These are phyloP conservation scores for Pseudonectria buxi DNA, from an alignment of 2,329 filamentous ascomycete species.

Conservation along the genomic window DNA sequence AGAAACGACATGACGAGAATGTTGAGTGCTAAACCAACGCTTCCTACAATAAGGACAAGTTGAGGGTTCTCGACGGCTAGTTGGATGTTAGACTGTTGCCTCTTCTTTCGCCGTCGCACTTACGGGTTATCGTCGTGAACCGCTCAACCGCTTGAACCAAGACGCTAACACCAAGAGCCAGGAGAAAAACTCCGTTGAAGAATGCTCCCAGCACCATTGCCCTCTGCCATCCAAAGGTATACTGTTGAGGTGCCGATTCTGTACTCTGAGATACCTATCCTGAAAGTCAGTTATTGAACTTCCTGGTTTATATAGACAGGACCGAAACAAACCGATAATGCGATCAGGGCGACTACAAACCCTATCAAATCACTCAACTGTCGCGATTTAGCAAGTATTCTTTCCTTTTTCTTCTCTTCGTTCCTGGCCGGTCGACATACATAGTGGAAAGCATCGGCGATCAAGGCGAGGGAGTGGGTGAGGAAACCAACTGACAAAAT, in stretches of 20 bases:
- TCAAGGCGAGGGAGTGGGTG: conserved; percentile 62
- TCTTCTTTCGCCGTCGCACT: conserved; percentile 12
- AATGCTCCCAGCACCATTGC: conserved; percentile 69
- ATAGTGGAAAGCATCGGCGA: conserved; percentile 76
- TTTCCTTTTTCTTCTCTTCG: neutral
- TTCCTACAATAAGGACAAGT: conserved; percentile 63
- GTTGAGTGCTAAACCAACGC: conserved; percentile 60
- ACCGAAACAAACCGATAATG: conserved; percentile 46
- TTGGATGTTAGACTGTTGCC: conserved; percentile 4
- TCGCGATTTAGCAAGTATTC: conserved; percentile 6
- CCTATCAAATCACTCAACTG: conserved; percentile 66
- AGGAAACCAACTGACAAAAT: conserved; percentile 53
- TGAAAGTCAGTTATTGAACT: neutral
- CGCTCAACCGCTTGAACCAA: conserved; percentile 67
- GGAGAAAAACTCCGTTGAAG: conserved; percentile 71
- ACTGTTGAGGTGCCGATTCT: conserved; percentile 41
- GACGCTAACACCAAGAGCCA: conserved; percentile 66
- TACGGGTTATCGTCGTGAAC: conserved; percentile 52
- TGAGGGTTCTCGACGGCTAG: conserved; percentile 57
- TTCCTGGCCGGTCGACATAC: conserved; percentile 33
- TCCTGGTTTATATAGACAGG: neutral
- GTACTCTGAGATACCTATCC: conserved; percentile 49
- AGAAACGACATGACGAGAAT: conserved; percentile 59
- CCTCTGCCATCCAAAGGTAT: conserved; percentile 68
- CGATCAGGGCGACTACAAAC: conserved; percentile 59